phyloP scores from a whole-genome alignment of 768 basidiomycete species.

The Psilocybe subaeruginosa region DNA sequence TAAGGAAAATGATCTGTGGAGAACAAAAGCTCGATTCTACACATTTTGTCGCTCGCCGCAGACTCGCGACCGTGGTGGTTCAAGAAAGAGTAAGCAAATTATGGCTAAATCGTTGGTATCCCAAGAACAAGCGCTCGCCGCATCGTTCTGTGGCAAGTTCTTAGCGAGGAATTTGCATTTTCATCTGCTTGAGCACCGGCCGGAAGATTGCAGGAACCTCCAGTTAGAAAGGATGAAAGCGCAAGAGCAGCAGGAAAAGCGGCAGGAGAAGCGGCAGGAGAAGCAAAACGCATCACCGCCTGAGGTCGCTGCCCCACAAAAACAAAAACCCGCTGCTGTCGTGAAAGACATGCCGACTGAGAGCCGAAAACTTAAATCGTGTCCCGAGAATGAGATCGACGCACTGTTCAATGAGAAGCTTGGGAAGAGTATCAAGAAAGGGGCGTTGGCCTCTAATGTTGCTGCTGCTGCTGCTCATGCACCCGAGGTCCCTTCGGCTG shows the following conservation, averaged over 20 bases:
- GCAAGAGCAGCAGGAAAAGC: constrained; percentile 18
- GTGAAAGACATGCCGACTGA: constrained; percentile 3
- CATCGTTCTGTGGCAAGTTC: constrained; percentile 86
- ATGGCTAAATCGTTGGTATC: constrained; percentile 77
- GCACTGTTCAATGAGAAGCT: constrained; percentile 62
- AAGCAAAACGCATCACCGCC: background rate
- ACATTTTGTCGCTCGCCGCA: no score
- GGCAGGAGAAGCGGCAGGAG: background rate
- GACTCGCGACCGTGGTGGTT: no score
- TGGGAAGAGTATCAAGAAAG: constrained; percentile 63
- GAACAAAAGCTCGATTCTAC: no score
- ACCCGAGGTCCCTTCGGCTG: background rate
- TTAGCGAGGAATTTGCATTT: constrained; percentile 81
- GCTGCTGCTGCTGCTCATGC: background rate
- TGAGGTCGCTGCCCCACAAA: background rate
- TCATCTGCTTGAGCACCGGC: constrained; percentile 73
- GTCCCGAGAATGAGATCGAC: constrained; percentile 72
- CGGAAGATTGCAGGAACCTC: constrained; percentile 82
- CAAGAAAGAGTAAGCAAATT: no score
- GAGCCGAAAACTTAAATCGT: constrained; percentile 44
- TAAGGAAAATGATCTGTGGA: no score
- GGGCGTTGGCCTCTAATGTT: constrained; percentile 35
- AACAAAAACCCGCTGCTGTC: background rate
- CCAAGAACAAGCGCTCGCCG: constrained; percentile 71
- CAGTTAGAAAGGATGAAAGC: constrained; percentile 52